phyloP scores from a whole-genome alignment of 768 basidiomycete genomes.

The Mycena galopus region DNA sequence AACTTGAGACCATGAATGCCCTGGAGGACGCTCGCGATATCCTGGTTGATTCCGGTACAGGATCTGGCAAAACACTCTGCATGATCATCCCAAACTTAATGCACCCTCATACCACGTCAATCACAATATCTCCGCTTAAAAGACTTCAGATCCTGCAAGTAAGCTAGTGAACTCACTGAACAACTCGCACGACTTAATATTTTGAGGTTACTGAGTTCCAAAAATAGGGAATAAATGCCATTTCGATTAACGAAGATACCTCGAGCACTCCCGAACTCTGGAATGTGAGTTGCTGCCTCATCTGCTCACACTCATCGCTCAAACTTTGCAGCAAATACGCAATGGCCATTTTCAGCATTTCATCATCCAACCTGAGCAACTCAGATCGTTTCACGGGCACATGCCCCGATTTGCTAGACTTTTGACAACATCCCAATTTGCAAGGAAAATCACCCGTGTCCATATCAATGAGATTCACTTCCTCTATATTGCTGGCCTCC shows the following conservation, averaged over 20 bases:
- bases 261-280: slow-evolving; percentile 38
- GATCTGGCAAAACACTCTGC: slow-evolving; percentile 46
- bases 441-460: slow-evolving; percentile 25
- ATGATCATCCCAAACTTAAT: slow-evolving; percentile 43
- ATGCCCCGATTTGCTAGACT: slow-evolving; percentile 34
- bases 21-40: slow-evolving; percentile 35
- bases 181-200: background rate
- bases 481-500: slow-evolving; percentile 38
- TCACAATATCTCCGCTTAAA: slow-evolving; percentile 32
- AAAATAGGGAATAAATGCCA: slow-evolving; percentile 38
- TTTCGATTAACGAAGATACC: slow-evolving; percentile 38
- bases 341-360: slow-evolving; percentile 28
- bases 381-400: slow-evolving; percentile 33
- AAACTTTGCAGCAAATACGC: slow-evolving; percentile 17
- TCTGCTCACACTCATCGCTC: too few relatives aligned
- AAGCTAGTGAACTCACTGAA: slow-evolving; percentile 1
- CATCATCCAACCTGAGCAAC: slow-evolving; percentile 39
- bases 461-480: slow-evolving; percentile 44
- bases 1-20: slow-evolving; percentile 39
- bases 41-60: slow-evolving; percentile 42
- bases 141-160: slow-evolving; percentile 30
- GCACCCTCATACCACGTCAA: slow-evolving; percentile 17
- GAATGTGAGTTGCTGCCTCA: slow-evolving; percentile 18
- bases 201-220: slow-evolving; percentile 17
- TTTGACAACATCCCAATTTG: slow-evolving; percentile 23